Evolutionary conservation across 2,329 filamentous ascomycete genomes (phyloP).

Genomic region (Aspergillaceae sp.): DNA sequence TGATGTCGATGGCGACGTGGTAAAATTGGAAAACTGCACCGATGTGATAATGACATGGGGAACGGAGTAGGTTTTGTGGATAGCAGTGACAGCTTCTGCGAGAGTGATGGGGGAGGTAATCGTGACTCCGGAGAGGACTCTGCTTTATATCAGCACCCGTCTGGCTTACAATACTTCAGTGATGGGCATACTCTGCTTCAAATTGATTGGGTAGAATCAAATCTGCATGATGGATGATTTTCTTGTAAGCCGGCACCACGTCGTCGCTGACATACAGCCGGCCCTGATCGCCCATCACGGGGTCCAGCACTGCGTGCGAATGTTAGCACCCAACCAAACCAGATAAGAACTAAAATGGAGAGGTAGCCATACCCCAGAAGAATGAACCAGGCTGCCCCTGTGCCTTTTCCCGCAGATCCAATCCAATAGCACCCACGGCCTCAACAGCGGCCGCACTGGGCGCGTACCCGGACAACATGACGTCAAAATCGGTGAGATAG

Average conservation of each 20-base stretch:
- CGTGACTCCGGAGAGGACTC: conserved; percentile 73
- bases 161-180: not conserved
- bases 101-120: conserved; percentile 69
- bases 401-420: conserved; percentile 64
- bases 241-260: conserved; percentile 83
- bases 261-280: conserved; percentile 84
- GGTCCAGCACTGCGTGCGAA: conserved; percentile 62
- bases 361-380: conserved; percentile 61
- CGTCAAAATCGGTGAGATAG: conserved; percentile 79
- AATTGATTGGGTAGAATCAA: conserved; percentile 95
- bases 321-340: conserved; percentile 2
- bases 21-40: conserved; percentile 53
- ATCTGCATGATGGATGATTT: conserved; percentile 70
- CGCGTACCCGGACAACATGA: conserved; percentile 91
- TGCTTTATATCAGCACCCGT: conserved; percentile 28
- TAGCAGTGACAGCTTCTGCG: conserved; percentile 61
- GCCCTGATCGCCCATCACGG: conserved; percentile 96
- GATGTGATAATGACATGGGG: conserved; percentile 93
- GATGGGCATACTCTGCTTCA: conserved; percentile 69
- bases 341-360: not conserved
- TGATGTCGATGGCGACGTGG: conserved; percentile 36
- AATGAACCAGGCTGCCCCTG: conserved; percentile 61
- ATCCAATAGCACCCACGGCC: conserved; percentile 73
- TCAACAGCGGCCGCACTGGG: conserved; percentile 78
- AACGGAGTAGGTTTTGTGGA: conserved; percentile 67